Percentiles rank a stretch among this genome's conserved stretches.
These are phyloP conservation scores for Zelonia costaricensis DNA, from an alignment of 208 protist genomes.

Conservation along the genomic window DNA sequence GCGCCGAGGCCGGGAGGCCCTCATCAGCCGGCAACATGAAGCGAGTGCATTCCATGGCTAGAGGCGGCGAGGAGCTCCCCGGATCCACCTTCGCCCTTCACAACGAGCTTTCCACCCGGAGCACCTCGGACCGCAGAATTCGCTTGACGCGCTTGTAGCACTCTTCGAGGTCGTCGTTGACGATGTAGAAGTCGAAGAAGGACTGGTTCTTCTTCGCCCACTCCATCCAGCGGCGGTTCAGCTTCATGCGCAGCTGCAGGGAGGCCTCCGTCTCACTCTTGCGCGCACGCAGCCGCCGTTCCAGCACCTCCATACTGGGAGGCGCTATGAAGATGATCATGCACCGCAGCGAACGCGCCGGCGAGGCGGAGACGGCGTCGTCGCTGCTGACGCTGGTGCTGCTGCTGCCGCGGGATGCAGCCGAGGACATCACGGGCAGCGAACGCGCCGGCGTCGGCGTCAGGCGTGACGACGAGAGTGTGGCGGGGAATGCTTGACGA, in stretches of 20 bases:
- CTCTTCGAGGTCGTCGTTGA: constrained; percentile 81
- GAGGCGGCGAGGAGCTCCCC: not conserved
- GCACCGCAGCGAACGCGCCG: constrained; percentile 35
- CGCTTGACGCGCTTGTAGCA: constrained; percentile 41
- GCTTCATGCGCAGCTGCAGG: constrained; percentile 54
- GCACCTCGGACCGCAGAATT: constrained; percentile 36
- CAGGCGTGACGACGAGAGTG: not conserved
- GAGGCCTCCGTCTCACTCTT: constrained; percentile 84
- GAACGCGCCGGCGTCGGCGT: not conserved
- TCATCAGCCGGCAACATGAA: no score
- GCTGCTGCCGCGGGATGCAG: not conserved
- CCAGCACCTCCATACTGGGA: constrained; percentile 60
- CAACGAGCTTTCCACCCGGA: constrained; percentile 23
- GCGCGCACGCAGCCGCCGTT: constrained; percentile 72
- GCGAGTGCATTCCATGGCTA: not conserved
- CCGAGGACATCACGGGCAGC: no score
- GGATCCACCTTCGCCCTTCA: constrained; percentile 8
- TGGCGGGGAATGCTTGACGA: not conserved
- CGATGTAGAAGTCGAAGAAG: constrained; percentile 69
- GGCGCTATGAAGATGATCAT: constrained; percentile 79
- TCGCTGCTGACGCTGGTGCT: not conserved
- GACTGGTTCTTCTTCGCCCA: constrained; percentile 45
- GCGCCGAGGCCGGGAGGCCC: no score
- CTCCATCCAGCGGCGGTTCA: constrained; percentile 56
- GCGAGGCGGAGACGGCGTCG: constrained; percentile 1